Evolutionary conservation across 129 eudicot genomes (phyloP).

Genomic region (Solidago caesia): DNA sequence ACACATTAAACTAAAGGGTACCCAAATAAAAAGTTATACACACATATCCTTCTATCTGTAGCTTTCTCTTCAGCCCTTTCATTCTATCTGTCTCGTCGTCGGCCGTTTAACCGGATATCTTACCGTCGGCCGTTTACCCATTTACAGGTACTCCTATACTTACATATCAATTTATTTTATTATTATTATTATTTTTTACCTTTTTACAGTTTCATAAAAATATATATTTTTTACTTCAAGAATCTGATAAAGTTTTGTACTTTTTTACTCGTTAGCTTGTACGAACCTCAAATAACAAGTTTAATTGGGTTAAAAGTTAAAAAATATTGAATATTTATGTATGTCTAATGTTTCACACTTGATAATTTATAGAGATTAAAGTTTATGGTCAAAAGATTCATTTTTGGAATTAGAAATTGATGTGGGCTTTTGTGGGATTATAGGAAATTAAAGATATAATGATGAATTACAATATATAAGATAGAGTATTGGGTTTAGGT

Average conservation of each 20-base stretch:
- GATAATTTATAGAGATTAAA: background rate
- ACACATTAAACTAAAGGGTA: conserved; percentile 16
- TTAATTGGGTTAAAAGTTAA: background rate
- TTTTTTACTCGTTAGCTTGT: background rate
- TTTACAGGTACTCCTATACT: background rate
- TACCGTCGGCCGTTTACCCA: background rate
- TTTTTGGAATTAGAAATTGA: background rate
- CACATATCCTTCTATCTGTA: background rate
- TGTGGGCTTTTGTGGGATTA: background rate
- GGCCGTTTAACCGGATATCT: background rate
- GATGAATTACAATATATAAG: background rate
- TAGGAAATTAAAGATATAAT: background rate
- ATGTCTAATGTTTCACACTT: too few relatives aligned
- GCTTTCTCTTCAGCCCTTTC: background rate
- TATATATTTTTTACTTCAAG: background rate
- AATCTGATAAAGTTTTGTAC: background rate
- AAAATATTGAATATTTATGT: background rate
- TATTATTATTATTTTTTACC: too few relatives aligned
- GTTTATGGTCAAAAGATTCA: background rate
- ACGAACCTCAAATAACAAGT: background rate
- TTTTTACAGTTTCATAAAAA: background rate
- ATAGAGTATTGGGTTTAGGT: background rate
- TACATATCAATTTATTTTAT: background rate
- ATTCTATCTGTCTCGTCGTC: conserved; percentile 9
- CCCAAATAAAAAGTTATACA: background rate